A percentile compares a stretch with the other conserved stretches of the same genome.
Evolutionary conservation across 768 basidiomycete species (phyloP).

Genomic region (Clitopilus hobsonii): DNA sequence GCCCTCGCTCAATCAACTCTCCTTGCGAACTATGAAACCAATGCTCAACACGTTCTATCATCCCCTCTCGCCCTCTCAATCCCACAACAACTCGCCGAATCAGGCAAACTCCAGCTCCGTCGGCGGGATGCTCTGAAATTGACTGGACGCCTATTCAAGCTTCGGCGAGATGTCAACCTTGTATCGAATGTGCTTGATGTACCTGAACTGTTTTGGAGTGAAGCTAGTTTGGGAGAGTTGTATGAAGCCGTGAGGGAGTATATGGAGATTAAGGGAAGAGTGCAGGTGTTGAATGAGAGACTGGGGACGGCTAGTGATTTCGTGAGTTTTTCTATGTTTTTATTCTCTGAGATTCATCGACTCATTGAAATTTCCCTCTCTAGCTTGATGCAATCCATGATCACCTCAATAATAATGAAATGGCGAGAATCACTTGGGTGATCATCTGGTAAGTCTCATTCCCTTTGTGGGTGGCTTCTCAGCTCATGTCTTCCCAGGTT

Average conservation of each 20-base stretch:
- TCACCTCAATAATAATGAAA: conserved; percentile 83
- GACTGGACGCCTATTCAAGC: conserved; percentile 81
- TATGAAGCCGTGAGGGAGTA: conserved; percentile 94
- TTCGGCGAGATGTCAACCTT: conserved; percentile 85
- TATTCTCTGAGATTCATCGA: neutral
- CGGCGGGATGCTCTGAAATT: conserved; percentile 83
- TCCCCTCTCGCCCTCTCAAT: conserved; percentile 75
- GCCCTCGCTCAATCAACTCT: conserved; percentile 94
- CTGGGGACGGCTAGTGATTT: conserved; percentile 85
- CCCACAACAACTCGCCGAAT: conserved; percentile 75
- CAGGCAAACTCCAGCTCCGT: conserved; percentile 70
- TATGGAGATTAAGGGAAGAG: conserved; percentile 84
- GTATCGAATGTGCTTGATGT: conserved; percentile 92
- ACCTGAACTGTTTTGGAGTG: conserved; percentile 93
- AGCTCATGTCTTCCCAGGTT: conserved; percentile 49
- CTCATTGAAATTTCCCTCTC: conserved; percentile 36
- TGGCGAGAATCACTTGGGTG: conserved; percentile 80
- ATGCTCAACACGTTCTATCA: conserved; percentile 72
- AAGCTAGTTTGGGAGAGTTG: conserved; percentile 81
- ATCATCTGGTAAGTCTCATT: conserved; percentile 37
- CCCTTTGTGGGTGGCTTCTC: conserved; percentile 5
- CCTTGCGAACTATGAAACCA: conserved; percentile 81
- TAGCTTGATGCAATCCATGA: conserved; percentile 92
- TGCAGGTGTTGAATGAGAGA: conserved; percentile 84
- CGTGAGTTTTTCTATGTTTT: conserved; percentile 61